Base-by-base conservation (phyloP, 2,329 filamentous ascomycete genomes). In the Botryotinia globosa region DNA sequence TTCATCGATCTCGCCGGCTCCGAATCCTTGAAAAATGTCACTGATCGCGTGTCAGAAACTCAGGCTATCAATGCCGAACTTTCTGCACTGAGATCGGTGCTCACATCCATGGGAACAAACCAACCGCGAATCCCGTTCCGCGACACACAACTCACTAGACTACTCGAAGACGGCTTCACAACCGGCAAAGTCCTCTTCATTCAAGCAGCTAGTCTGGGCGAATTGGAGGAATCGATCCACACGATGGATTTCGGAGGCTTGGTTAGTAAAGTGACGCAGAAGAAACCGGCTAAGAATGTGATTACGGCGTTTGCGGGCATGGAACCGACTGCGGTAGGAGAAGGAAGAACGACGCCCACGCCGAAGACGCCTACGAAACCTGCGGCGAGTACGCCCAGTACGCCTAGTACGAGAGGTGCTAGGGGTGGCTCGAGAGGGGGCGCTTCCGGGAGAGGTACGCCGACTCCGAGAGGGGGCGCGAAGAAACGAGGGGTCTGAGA, bases 21-120 rank as follows among this genome's bases (percentile, higher is more conserved):
- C 18, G 96, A 99, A 82, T 88, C 95, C 61, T 85, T 98, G 51
- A 94, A 94, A 82, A 91, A 97, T 5, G 93, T 94, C 73, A 95
- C 95, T 2, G 93, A 95, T 65, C 88, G 94, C 61, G 89, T 97
- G 84, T 93, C 91, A 82, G 96, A 99, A 84, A 98, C 96, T 1
- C 94, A 98, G 79, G 97, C 92, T 81, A 99, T 99, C 87, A 99
- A 99, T 85, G 94, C 93, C 84, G 96, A 92, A 77, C 84, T 99
- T 77, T 94, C 92, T 78, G 97, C 94, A 77, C 85, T 99, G 4
- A 94, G 95, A 10, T 95, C 98, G 81, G 96, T 99, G 37, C 97
- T 99, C 79, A 92, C 93, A 66, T 94, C 94, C 0, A 87, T 99
- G 29, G 95, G 94, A 20, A 45, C n/a, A 29, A 64, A 64, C 39